phyloP scores from a whole-genome alignment of 2,329 filamentous ascomycete genomes.

The Chaetomiaceae sp. region DNA sequence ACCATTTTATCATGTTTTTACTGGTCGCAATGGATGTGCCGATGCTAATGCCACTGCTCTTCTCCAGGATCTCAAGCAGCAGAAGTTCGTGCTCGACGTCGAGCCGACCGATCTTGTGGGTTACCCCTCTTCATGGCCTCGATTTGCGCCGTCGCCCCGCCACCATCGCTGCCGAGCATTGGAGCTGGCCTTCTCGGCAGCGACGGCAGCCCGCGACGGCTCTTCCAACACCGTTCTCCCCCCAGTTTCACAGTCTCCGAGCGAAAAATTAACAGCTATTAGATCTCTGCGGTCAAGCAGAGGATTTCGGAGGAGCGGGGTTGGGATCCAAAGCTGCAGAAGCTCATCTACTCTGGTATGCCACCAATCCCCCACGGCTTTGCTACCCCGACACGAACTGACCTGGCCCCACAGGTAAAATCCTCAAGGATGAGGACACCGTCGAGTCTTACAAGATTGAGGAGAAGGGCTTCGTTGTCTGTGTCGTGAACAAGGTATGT shows the following conservation, averaged over 20 bases:
- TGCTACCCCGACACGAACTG: neutral
- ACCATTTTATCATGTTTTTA: neutral
- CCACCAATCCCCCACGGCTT: constrained; percentile 5
- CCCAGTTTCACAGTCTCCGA: neutral
- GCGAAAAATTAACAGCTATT: constrained; percentile 15
- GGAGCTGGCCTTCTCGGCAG: constrained; percentile 1
- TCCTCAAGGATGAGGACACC: constrained; percentile 94
- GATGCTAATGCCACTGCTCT: constrained; percentile 20
- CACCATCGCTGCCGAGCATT: constrained; percentile 18
- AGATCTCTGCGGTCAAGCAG: constrained; percentile 84
- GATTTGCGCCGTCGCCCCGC: constrained; percentile 17
- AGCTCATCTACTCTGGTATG: constrained; percentile 96
- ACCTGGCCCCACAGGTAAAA: constrained; percentile 70
- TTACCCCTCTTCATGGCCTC: constrained; percentile 31
- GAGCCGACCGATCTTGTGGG: constrained; percentile 88
- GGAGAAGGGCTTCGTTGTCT: constrained; percentile 98
- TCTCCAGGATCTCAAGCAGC: constrained; percentile 88
- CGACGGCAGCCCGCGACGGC: neutral
- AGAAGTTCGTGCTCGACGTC: constrained; percentile 95
- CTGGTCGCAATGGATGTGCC: neutral
- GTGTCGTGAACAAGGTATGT: constrained; percentile 92
- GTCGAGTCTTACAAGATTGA: constrained; percentile 97
- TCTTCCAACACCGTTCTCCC: too few species aligned
- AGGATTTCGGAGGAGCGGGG: constrained; percentile 90
- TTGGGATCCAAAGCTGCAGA: constrained; percentile 85